Conservation (phyloP, 106 monocot species). For the Amphibolis antarctica region DNA sequence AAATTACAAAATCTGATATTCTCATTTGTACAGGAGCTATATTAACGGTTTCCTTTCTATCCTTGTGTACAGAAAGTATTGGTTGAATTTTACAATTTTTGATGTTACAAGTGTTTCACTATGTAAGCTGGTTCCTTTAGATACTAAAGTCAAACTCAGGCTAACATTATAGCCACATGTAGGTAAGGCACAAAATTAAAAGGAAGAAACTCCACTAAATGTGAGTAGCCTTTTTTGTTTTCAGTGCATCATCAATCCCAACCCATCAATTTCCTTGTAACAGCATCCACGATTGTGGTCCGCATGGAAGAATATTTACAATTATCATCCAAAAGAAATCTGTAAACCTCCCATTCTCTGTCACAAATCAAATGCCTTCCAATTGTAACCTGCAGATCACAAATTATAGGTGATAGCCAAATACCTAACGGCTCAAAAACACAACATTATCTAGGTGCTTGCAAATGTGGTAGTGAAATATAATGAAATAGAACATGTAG, state of each 20-base stretch:
- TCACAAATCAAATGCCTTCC: constrained; percentile 54
- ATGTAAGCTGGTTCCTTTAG: too few relatives aligned
- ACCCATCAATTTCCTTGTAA: constrained; percentile 77
- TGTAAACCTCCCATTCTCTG: constrained; percentile 90
- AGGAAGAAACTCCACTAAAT: not conserved
- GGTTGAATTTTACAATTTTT: too few relatives aligned
- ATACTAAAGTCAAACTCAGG: too few relatives aligned
- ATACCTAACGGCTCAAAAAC: too few relatives aligned
- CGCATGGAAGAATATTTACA: constrained; percentile 23
- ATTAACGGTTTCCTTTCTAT: too few relatives aligned
- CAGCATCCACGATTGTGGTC: constrained; percentile 45
- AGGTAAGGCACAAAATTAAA: not conserved
- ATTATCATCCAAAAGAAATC: constrained; percentile 60
- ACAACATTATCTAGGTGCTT: too few relatives aligned
- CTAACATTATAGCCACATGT: not conserved
- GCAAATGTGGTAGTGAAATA: too few relatives aligned
- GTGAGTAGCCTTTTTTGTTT: not conserved
- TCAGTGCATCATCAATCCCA: constrained; percentile 37
- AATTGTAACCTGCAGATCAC: constrained; percentile 55
- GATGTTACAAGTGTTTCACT: too few relatives aligned
- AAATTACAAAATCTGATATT: too few relatives aligned
- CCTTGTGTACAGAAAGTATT: too few relatives aligned
- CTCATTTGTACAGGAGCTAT: too few relatives aligned
- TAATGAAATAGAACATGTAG: not conserved
- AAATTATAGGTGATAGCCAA: not conserved